Conservation (phyloP, 352 stramenopile species). For the Halophytophthora batemanensis region DNA sequence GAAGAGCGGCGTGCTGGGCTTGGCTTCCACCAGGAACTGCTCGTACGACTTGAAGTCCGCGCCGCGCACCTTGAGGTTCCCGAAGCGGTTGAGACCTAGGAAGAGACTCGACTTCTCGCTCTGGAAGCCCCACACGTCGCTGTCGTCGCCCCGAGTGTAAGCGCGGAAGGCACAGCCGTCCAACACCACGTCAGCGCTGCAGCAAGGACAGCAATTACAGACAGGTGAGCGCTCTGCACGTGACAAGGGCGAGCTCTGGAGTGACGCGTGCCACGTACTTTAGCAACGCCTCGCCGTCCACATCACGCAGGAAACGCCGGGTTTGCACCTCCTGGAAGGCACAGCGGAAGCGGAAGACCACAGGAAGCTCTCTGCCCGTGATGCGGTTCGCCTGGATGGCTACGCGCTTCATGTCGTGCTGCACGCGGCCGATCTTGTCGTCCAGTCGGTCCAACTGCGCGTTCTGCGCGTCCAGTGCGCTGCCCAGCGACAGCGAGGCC, state of each 20-base stretch:
- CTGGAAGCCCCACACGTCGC: constrained; percentile 76
- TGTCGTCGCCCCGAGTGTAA: constrained; percentile 74
- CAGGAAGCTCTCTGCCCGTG: constrained; percentile 28
- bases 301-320: constrained; percentile 49
- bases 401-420: constrained; percentile 71
- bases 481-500: constrained; percentile 54
- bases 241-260: background rate
- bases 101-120: constrained; percentile 66
- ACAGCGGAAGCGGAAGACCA: constrained; percentile 64
- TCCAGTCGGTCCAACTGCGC: constrained; percentile 58
- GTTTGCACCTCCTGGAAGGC: constrained; percentile 63
- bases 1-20: constrained; percentile 53
- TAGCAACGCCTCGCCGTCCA: constrained; percentile 54
- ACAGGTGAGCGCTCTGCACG: background rate
- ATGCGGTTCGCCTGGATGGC: constrained; percentile 62
- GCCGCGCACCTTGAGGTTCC: constrained; percentile 60
- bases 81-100: constrained; percentile 68
- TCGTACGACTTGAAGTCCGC: constrained; percentile 70
- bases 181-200: constrained; percentile 58
- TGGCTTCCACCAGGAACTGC: constrained; percentile 63
- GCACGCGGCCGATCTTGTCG: constrained; percentile 54
- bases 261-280: constrained; percentile 28
- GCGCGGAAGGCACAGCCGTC: constrained; percentile 69
- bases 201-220: background rate
- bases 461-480: constrained; percentile 62